Evolutionary conservation across 208 protist species (phyloP).

Genomic region (Tritrichomonas foetus): DNA sequence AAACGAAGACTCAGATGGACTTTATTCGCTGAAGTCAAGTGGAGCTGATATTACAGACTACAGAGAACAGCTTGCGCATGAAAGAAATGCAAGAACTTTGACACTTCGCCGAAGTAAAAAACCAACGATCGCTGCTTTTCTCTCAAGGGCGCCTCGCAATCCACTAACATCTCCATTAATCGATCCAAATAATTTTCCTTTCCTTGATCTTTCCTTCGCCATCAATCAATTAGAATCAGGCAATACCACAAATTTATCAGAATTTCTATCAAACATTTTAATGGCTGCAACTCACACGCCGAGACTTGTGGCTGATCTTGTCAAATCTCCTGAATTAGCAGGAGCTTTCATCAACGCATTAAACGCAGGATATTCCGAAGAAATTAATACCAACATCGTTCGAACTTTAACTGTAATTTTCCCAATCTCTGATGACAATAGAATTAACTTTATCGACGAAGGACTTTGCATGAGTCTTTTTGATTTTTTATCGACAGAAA

Average conservation of each 20-base stretch:
- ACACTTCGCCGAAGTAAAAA: background rate
- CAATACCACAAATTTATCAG: background rate
- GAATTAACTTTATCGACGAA: background rate
- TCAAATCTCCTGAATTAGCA: background rate
- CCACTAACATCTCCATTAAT: background rate
- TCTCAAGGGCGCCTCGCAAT: background rate
- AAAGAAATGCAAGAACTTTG: background rate
- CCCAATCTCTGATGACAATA: background rate
- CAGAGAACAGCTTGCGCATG: background rate
- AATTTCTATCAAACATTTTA: background rate
- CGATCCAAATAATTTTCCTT: background rate
- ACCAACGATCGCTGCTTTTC: background rate
- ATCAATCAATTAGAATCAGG: background rate
- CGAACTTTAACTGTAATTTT: background rate
- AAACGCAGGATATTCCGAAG: background rate
- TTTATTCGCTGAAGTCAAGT: too few species aligned
- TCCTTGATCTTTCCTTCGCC: background rate
- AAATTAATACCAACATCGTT: background rate
- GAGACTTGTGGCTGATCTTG: background rate
- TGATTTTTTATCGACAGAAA: background rate
- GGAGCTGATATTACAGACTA: background rate
- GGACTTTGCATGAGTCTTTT: background rate
- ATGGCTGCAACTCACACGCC: background rate
- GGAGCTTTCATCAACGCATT: background rate
- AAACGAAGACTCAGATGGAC: too few species aligned